Evolutionary conservation across 306 rosid genomes (phyloP).

Genomic region (Aeschynomene evenia): DNA sequence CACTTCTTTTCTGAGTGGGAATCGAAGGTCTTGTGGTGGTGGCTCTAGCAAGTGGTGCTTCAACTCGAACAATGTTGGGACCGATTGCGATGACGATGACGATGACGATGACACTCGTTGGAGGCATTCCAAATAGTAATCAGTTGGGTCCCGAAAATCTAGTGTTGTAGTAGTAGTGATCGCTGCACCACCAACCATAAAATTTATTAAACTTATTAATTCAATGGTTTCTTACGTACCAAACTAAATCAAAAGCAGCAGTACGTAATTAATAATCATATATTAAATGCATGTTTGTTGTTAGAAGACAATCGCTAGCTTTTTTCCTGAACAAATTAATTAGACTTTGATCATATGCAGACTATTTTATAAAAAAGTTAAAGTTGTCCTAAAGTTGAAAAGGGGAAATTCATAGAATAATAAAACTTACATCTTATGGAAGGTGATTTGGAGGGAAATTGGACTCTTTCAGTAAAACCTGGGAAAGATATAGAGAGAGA

Average conservation of each 20-base stretch:
- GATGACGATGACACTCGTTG: constrained; percentile 52
- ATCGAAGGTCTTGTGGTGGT: constrained; percentile 71
- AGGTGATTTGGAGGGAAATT: constrained; percentile 51
- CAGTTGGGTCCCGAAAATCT: constrained; percentile 82
- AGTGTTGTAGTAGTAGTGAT: constrained; percentile 42
- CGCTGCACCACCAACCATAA: constrained; percentile 42
- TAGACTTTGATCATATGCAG: too few relatives aligned
- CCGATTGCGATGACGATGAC: constrained; percentile 50
- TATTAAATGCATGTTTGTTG: too few relatives aligned
- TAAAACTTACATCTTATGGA: constrained; percentile 58
- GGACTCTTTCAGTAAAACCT: constrained; percentile 57
- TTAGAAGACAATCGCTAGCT: too few relatives aligned
- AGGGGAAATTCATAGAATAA: not conserved
- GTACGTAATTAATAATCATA: too few relatives aligned
- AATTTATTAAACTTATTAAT: too few relatives aligned
- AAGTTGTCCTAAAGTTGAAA: not conserved
- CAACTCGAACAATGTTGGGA: constrained; percentile 68
- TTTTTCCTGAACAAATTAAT: too few relatives aligned
- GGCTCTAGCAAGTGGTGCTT: constrained; percentile 72
- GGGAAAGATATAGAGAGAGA: constrained; percentile 8
- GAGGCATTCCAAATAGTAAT: constrained; percentile 66
- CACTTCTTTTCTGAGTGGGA: constrained; percentile 73
- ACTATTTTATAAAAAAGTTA: too few relatives aligned
- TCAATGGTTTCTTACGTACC: too few relatives aligned
- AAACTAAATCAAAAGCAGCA: too few relatives aligned